Percentiles rank a stretch among this genome's conserved stretches.
Evolutionary conservation across 495 filamentous ascomycete genomes (phyloP).

Genomic region (Alectoria sarmentosa): DNA sequence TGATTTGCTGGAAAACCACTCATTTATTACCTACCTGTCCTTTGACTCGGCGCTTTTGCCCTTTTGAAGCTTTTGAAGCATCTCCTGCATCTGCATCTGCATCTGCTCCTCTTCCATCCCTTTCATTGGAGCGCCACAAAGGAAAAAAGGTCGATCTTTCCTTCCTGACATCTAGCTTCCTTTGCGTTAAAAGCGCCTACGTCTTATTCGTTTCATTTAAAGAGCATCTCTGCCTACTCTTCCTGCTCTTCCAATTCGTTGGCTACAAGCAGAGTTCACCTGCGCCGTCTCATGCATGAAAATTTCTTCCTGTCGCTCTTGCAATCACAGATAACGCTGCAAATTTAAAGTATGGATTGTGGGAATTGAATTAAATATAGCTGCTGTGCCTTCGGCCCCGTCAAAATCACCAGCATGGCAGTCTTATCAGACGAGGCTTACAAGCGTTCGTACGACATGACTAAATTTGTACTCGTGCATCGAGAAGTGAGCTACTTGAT

Average conservation of each 20-base stretch:
- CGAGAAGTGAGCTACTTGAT: no score
- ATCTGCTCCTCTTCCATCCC: not conserved
- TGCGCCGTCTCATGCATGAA: constrained; percentile 10
- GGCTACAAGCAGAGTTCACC: not conserved
- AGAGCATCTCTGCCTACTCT: not conserved
- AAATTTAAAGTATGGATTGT: no score
- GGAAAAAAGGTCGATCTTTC: not conserved
- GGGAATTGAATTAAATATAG: not conserved
- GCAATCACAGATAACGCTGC: not conserved
- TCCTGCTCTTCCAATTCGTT: not conserved
- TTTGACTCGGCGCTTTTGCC: not conserved
- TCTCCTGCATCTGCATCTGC: no score
- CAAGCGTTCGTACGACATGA: no score
- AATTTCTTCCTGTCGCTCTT: not conserved
- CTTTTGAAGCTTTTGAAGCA: not conserved
- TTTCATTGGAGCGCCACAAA: constrained; percentile 6
- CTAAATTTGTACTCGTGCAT: no score
- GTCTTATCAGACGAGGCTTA: constrained; percentile 2
- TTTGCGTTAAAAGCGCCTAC: constrained; percentile 9
- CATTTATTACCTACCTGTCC: no score
- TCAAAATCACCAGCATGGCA: not conserved
- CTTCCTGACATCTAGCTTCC: not conserved
- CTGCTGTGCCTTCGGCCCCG: not conserved
- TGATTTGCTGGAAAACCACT: not conserved
- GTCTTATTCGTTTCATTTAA: not conserved